Conservation (phyloP, 441 rosid genomes). For the Corymbia citriodora region DNA sequence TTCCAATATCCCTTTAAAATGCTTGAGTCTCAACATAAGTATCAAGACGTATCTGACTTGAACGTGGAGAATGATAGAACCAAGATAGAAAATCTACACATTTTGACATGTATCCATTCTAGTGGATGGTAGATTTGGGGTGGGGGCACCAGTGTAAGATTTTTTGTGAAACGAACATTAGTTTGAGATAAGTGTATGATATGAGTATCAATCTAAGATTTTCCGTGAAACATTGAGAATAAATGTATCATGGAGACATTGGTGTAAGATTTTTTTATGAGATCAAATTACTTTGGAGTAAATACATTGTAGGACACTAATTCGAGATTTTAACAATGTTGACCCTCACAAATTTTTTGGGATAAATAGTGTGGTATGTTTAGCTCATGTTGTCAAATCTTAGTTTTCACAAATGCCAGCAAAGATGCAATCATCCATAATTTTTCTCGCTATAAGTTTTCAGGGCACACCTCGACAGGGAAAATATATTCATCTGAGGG, state of each 20-base stretch:
- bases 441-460: neutral
- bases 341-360: rapidly evolving
- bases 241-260: neutral
- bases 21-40: neutral
- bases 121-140: rapidly evolving
- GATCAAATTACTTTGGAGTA: neutral
- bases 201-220: neutral
- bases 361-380: neutral
- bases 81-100: neutral
- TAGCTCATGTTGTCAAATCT: neutral
- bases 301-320: neutral
- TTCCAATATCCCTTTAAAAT: neutral
- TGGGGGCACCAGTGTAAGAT: rapidly evolving
- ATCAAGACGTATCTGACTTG: rapidly evolving
- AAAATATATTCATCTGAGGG: neutral
- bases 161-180: rapidly evolving
- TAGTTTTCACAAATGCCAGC: neutral
- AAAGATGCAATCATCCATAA: neutral
- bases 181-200: no score
- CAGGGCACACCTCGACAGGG: neutral
- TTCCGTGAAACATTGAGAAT: rapidly evolving
- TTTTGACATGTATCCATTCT: neutral
- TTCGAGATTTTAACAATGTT: neutral
- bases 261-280: neutral
- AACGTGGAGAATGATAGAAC: neutral